These are phyloP conservation scores for Boeremia lycopersici DNA, from an alignment of 2,329 filamentous ascomycete species.

Conservation along the genomic window DNA sequence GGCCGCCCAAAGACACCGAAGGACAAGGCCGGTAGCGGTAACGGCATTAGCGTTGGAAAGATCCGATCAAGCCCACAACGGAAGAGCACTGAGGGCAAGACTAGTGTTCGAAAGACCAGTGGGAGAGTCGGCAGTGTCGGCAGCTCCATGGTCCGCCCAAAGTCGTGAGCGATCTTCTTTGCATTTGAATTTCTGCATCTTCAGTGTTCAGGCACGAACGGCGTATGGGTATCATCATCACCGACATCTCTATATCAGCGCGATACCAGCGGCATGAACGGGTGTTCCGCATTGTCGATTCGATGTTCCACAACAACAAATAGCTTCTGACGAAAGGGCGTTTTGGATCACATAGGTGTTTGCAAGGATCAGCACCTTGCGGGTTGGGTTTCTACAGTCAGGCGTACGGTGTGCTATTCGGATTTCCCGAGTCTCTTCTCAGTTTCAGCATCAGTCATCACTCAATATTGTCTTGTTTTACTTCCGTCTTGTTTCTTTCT, in stretches of 20 bases:
- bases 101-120: constrained; percentile 58
- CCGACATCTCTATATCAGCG: constrained; percentile 18
- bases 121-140: constrained; percentile 57
- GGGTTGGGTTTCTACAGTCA: constrained; percentile 18
- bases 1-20: constrained; percentile 54
- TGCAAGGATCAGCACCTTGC: constrained; percentile 21
- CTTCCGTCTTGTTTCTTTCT: constrained; percentile 31
- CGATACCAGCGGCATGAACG: constrained; percentile 18
- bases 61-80: constrained; percentile 51
- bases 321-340: constrained; percentile 31
- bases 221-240: constrained; percentile 29
- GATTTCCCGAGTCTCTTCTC: constrained; percentile 18
- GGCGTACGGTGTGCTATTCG: constrained; percentile 27
- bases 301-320: constrained; percentile 20
- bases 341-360: constrained; percentile 26
- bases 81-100: constrained; percentile 56
- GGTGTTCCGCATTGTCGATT: constrained; percentile 22
- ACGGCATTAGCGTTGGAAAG: constrained; percentile 52
- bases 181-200: constrained; percentile 15
- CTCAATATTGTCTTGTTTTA: constrained; percentile 20
- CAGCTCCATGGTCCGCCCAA: constrained; percentile 36
- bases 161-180: constrained; percentile 30
- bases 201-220: constrained; percentile 28
- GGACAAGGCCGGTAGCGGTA: constrained; percentile 49
- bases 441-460: constrained; percentile 16